phyloP scores from a whole-genome alignment of 1,284 basidiomycete genomes.

The Rhodotorula sp. region DNA sequence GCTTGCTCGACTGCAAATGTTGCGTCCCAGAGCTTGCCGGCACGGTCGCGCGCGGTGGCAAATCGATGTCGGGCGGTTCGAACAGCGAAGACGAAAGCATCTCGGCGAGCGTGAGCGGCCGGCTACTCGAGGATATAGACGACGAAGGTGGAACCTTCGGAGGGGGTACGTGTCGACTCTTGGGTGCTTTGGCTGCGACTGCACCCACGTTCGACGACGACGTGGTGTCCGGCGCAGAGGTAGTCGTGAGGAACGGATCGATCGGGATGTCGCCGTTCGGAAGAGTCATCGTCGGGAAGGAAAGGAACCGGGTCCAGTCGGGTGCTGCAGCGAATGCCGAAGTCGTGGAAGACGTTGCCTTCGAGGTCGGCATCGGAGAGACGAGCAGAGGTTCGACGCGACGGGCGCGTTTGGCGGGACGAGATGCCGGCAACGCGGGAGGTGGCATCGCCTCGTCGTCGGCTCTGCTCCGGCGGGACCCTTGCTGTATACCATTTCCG shows the following conservation, averaged over 20 bases:
- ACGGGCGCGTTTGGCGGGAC: slow-evolving; percentile 25
- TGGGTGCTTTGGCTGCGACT: not conserved
- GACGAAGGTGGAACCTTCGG: not conserved
- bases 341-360: not conserved
- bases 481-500: too few species aligned
- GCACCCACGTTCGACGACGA: not conserved
- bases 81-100: slow-evolving; percentile 23
- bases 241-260: not conserved
- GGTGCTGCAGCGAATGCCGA: not conserved
- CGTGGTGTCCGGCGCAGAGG: not conserved
- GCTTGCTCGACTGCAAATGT: not conserved
- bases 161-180: not conserved
- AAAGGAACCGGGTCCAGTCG: slow-evolving; percentile 8
- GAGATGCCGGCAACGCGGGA: slow-evolving; percentile 14
- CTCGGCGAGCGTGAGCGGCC: slow-evolving; percentile 22
- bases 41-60: slow-evolving; percentile 11
- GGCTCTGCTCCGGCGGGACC: not conserved
- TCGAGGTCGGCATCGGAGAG: slow-evolving; percentile 2
- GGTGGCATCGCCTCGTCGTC: slow-evolving; percentile 26
- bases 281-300: not conserved
- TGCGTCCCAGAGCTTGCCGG: not conserved
- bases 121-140: not conserved
- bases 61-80: slow-evolving; percentile 31
- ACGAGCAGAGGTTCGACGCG: slow-evolving; percentile 31
- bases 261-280: not conserved